Evolutionary conservation across 371 early-diverging fungal species (phyloP).

Genomic region (Saksenaea oblongispora): DNA sequence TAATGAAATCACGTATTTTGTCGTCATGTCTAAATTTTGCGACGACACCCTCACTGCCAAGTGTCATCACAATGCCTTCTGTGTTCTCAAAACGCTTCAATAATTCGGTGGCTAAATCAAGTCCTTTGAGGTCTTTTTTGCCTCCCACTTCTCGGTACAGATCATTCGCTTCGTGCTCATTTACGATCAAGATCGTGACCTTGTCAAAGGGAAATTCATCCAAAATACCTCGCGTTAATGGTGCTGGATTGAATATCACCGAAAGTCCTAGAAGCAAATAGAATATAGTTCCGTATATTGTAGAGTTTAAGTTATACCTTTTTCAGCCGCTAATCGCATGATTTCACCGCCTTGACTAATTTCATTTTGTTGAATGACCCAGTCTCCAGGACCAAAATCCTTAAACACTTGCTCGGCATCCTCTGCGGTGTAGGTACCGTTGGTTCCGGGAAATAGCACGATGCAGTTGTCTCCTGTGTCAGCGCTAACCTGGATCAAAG

Average conservation of each 20-base stretch:
- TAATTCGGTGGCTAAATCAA: constrained; percentile 44
- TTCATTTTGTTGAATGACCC: constrained; percentile 87
- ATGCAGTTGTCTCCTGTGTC: constrained; percentile 83
- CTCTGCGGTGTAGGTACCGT: constrained; percentile 53
- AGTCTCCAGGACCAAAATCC: constrained; percentile 57
- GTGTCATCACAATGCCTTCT: constrained; percentile 70
- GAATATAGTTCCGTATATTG: not conserved
- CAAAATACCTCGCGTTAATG: constrained; percentile 63
- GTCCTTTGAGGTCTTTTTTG: constrained; percentile 16
- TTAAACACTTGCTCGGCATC: constrained; percentile 39
- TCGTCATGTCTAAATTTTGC: constrained; percentile 45
- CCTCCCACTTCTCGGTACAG: constrained; percentile 41
- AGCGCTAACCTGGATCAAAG: constrained; percentile 82
- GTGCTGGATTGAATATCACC: constrained; percentile 88
- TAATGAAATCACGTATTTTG: constrained; percentile 32
- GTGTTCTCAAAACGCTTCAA: constrained; percentile 45
- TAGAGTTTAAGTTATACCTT: constrained; percentile 27
- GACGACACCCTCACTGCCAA: constrained; percentile 71
- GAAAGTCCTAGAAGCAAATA: constrained; percentile 48
- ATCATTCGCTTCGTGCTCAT: constrained; percentile 72
- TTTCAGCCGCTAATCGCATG: constrained; percentile 56
- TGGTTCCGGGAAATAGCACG: constrained; percentile 83
- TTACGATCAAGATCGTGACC: constrained; percentile 79
- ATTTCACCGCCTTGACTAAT: constrained; percentile 73
- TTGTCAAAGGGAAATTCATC: constrained; percentile 58